Conservation (phyloP, 2,329 filamentous ascomycete species). For the Aspergillus fischeri region DNA sequence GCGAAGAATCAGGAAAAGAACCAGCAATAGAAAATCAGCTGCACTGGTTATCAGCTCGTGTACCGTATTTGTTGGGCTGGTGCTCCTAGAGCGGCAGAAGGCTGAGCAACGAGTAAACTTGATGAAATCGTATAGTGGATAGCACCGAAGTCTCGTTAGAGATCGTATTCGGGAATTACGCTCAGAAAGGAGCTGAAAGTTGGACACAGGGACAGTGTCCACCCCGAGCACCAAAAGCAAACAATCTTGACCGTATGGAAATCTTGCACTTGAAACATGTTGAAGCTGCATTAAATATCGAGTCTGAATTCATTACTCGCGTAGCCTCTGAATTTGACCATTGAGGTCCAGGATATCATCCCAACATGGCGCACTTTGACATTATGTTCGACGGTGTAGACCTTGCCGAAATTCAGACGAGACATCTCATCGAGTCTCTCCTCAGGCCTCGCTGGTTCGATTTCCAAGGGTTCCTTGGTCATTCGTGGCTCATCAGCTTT, state of each 20-base stretch:
- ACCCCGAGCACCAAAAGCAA: not conserved
- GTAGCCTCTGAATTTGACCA: slow-evolving; percentile 20
- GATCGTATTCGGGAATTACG: not conserved
- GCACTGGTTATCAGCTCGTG: not conserved
- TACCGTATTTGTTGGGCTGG: not conserved
- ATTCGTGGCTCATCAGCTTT: slow-evolving; percentile 26
- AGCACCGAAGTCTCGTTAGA: not conserved
- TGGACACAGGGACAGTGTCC: not conserved
- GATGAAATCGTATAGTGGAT: not conserved
- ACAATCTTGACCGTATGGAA: not conserved
- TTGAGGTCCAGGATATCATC: slow-evolving; percentile 23
- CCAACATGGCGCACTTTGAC: slow-evolving; percentile 41
- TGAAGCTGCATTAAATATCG: not conserved
- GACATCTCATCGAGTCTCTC: slow-evolving; percentile 31
- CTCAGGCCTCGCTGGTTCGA: slow-evolving; percentile 20
- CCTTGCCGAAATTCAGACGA: slow-evolving; percentile 39
- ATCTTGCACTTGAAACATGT: not conserved
- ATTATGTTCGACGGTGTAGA: slow-evolving; percentile 42
- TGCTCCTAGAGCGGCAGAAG: not conserved
- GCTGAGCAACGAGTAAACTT: not conserved
- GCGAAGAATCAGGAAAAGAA: not conserved
- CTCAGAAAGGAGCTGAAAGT: not conserved
- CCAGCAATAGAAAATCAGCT: not conserved
- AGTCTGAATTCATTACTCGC: slow-evolving; percentile 8
- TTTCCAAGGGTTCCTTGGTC: slow-evolving; percentile 34